Conservation (phyloP, 2,329 filamentous ascomycete genomes). For the Microthyrium microscopicum region DNA sequence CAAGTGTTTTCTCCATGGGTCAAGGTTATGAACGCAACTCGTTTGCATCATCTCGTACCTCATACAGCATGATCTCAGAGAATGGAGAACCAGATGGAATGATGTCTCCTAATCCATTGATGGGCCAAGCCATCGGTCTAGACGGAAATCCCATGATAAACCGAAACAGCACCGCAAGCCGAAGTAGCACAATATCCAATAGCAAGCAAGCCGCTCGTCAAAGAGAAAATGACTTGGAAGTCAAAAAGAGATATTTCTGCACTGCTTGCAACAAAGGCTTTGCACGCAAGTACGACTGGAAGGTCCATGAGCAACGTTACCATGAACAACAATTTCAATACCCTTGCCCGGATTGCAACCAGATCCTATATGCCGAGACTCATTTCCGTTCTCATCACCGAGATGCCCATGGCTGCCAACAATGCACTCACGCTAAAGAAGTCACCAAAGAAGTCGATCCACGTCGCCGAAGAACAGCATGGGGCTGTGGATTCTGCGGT, state of each 20-base stretch:
- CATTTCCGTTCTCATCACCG: slow-evolving; percentile 54
- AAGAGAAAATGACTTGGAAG: slow-evolving; percentile 6
- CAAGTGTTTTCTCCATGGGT: slow-evolving; percentile 4
- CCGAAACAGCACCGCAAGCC: no score
- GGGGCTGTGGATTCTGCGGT: slow-evolving; percentile 53
- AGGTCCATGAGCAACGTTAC: slow-evolving; percentile 52
- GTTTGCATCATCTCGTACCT: slow-evolving; percentile 5
- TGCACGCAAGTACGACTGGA: slow-evolving; percentile 54
- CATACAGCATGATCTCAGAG: slow-evolving; percentile 5
- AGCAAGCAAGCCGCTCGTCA: slow-evolving; percentile 7
- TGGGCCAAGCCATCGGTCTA: no score
- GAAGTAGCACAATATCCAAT: no score
- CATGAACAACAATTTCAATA: slow-evolving; percentile 53
- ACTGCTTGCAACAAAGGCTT: slow-evolving; percentile 44
- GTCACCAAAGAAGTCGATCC: slow-evolving; percentile 36
- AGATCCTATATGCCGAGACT: slow-evolving; percentile 51
- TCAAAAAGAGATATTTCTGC: slow-evolving; percentile 24
- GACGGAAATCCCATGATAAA: no score
- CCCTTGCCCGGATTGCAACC: slow-evolving; percentile 50
- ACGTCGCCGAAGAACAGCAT: slow-evolving; percentile 38
- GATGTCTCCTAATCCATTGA: no score
- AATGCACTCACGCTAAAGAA: slow-evolving; percentile 47
- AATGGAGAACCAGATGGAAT: neutral
- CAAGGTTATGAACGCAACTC: slow-evolving; percentile 7
- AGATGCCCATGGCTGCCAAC: slow-evolving; percentile 46